A percentile compares a stretch with the other conserved stretches of the same genome.
These are phyloP conservation scores for Rhizopogon vinicolor DNA, from an alignment of 768 basidiomycete genomes.

Conservation along the genomic window DNA sequence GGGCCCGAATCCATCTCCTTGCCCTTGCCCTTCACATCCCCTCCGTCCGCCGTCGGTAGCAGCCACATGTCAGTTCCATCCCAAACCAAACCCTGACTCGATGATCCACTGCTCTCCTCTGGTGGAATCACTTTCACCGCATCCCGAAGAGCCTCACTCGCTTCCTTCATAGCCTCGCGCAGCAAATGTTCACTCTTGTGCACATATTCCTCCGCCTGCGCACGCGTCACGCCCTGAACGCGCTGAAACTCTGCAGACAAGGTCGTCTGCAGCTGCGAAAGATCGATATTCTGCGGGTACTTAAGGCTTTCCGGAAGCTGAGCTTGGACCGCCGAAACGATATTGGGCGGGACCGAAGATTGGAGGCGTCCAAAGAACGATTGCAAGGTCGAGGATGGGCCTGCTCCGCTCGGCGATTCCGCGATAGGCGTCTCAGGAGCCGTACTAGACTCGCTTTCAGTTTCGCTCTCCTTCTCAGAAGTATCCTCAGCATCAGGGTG, in stretches of 20 bases:
- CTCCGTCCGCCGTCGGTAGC: slow-evolving; percentile 39
- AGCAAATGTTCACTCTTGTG: slow-evolving; percentile 66
- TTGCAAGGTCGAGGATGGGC: slow-evolving; percentile 27
- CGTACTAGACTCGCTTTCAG: slow-evolving; percentile 20
- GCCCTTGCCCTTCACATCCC: slow-evolving; percentile 31
- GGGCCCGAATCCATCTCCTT: slow-evolving; percentile 24
- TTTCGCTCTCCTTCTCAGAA: slow-evolving; percentile 12
- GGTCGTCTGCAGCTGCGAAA: slow-evolving; percentile 62
- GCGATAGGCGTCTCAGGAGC: slow-evolving; percentile 22
- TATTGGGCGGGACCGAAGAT: slow-evolving; percentile 67
- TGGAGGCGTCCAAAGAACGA: slow-evolving; percentile 68
- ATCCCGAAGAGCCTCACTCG: slow-evolving; percentile 77
- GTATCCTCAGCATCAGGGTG: slow-evolving; percentile 8
- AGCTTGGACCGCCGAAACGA: slow-evolving; percentile 62
- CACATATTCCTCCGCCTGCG: slow-evolving; percentile 82
- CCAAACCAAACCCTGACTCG: slow-evolving; percentile 53
- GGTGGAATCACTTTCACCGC: slow-evolving; percentile 93
- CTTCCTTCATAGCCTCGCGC: slow-evolving; percentile 71
- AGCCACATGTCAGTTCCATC: slow-evolving; percentile 89
- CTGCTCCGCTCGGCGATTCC: slow-evolving; percentile 13
- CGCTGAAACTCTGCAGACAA: slow-evolving; percentile 64
- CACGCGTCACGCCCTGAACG: slow-evolving; percentile 69
- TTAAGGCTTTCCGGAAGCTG: slow-evolving; percentile 64
- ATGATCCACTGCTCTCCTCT: slow-evolving; percentile 36
- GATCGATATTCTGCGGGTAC: slow-evolving; percentile 60